Conservation (phyloP, 177 flowering plant genomes). For the Vitis hybrid region DNA sequence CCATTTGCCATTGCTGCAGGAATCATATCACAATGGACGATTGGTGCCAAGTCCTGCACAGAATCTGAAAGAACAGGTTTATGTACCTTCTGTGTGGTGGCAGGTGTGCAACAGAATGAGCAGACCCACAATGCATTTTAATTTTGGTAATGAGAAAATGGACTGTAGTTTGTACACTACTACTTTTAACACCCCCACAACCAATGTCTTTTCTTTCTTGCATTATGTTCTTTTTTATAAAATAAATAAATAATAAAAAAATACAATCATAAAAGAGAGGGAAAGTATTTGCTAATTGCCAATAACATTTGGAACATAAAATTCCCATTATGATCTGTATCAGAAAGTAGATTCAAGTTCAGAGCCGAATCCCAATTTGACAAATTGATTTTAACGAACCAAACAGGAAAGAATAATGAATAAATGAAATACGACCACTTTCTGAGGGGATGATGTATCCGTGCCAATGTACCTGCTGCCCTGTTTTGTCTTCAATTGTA, state of each 20-base stretch:
- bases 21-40: conserved; percentile 95
- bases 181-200: too few relatives aligned
- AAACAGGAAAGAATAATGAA: conserved; percentile 19
- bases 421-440: conserved; percentile 5
- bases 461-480: not conserved
- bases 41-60: conserved; percentile 90
- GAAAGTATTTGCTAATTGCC: too few relatives aligned
- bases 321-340: conserved; percentile 1
- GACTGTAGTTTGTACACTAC: too few relatives aligned
- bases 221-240: too few relatives aligned
- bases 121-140: too few relatives aligned
- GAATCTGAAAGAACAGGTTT: conserved; percentile 93
- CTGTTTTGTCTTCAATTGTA: conserved; percentile 7
- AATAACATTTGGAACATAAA: not conserved
- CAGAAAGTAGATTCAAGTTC: conserved; percentile 8
- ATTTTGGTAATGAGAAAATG: too few relatives aligned
- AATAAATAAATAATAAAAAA: too few relatives aligned
- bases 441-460: conserved; percentile 1
- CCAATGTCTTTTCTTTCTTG: too few relatives aligned
- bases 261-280: too few relatives aligned
- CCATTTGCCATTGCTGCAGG: conserved; percentile 94
- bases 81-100: conserved; percentile 94
- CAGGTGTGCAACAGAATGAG: conserved; percentile 4
- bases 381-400: not conserved
- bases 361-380: conserved; percentile 7